Evolutionary conservation across 345 rosid genomes (phyloP).

Genomic region (Eucalyptus tenuipes): DNA sequence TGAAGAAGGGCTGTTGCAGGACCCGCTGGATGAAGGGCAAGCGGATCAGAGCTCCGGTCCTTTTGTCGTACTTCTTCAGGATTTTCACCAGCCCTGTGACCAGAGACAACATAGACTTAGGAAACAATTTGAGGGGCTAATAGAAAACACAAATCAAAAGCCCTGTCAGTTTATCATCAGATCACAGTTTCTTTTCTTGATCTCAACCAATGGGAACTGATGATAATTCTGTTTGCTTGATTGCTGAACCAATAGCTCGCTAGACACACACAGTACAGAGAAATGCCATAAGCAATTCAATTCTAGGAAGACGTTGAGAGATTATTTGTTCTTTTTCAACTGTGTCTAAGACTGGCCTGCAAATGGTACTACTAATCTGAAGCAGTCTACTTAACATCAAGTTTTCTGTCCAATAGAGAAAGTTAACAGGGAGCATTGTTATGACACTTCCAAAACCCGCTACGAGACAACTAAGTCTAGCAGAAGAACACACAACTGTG

Average conservation of each 20-base stretch:
- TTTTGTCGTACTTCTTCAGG: conserved; percentile 85
- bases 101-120: not conserved
- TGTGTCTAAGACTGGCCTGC: not conserved
- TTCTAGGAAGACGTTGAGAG: not conserved
- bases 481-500: not conserved
- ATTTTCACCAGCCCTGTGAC: conserved; percentile 79
- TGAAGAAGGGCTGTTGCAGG: conserved; percentile 86
- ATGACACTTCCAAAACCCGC: not conserved
- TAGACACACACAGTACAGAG: not conserved
- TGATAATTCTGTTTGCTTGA: not conserved
- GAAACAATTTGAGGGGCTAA: not conserved
- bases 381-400: not conserved
- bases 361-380: not conserved
- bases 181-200: not conserved
- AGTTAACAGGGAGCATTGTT: not conserved
- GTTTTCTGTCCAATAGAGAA: not conserved
- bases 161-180: not conserved
- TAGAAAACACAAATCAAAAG: not conserved
- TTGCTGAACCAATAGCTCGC: not conserved
- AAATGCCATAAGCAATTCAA: not conserved
- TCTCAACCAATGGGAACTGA: not conserved
- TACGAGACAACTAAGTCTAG: not conserved
- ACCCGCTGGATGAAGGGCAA: conserved; percentile 87
- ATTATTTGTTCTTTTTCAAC: not conserved
- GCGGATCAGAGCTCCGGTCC: conserved; percentile 90